Evolutionary conservation across 2,329 filamentous ascomycete species (phyloP).

Genomic region (Pseudogymnoascus sp.): DNA sequence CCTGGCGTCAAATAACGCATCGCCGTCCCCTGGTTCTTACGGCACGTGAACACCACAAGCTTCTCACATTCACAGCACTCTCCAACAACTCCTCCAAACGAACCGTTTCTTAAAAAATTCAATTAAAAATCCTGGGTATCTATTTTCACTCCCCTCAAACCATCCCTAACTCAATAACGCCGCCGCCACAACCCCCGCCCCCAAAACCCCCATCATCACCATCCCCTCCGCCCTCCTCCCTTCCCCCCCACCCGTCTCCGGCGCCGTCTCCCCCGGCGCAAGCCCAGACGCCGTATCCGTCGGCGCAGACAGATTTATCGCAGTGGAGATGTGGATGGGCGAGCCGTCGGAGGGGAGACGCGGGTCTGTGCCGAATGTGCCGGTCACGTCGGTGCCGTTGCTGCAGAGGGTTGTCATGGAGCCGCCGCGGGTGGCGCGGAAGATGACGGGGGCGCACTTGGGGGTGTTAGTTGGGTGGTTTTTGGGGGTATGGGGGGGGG

Average conservation of each 20-base stretch:
- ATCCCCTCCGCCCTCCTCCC: not conserved
- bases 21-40: not conserved
- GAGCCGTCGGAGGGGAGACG: not conserved
- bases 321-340: not conserved
- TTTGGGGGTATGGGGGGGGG: not conserved
- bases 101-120: not conserved
- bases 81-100: not conserved
- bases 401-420: constrained; percentile 8
- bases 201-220: not conserved
- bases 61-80: not conserved
- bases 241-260: not conserved
- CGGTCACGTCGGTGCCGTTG: not conserved
- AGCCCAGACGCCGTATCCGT: not conserved
- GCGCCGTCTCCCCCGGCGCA: not conserved
- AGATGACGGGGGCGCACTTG: not conserved
- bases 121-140: not conserved
- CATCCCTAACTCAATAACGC: not conserved
- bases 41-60: not conserved
- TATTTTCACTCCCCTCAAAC: not conserved
- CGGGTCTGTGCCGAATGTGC: not conserved
- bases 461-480: not conserved
- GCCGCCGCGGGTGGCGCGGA: constrained; percentile 1
- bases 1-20: not conserved
- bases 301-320: not conserved
- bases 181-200: not conserved